Evolutionary conservation across 2,329 filamentous ascomycete species (phyloP).

Genomic region (Scolecobasidium constrictum): DNA sequence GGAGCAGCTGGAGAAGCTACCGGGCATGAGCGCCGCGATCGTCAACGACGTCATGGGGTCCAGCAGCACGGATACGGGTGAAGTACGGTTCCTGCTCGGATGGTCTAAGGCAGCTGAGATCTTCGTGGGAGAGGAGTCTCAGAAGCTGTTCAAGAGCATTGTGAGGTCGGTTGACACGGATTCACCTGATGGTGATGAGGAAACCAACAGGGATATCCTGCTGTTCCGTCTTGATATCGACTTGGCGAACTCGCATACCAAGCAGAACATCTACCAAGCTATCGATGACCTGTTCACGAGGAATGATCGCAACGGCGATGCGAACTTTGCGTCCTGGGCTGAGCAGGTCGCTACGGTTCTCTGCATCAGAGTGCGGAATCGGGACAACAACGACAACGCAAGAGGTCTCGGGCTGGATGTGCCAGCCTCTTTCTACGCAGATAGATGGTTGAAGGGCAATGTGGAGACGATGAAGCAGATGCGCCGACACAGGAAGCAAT

Average conservation of each 20-base stretch:
- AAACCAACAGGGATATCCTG: background rate
- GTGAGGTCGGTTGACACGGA: background rate
- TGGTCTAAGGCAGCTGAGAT: constrained; percentile 34
- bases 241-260: constrained; percentile 15
- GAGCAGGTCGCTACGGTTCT: constrained; percentile 6
- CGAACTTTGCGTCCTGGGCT: constrained; percentile 27
- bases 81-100: constrained; percentile 34
- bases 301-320: constrained; percentile 27
- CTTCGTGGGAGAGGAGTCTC: background rate
- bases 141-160: background rate
- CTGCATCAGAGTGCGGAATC: constrained; percentile 17
- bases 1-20: constrained; percentile 37
- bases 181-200: too few relatives aligned
- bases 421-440: constrained; percentile 44
- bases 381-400: constrained; percentile 34
- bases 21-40: constrained; percentile 20
- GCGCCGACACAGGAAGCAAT: constrained; percentile 27
- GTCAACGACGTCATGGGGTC: constrained; percentile 15
- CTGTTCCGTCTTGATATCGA: constrained; percentile 18
- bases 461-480: constrained; percentile 36
- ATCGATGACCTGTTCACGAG: constrained; percentile 41
- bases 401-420: constrained; percentile 35
- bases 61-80: constrained; percentile 16
- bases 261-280: constrained; percentile 41
- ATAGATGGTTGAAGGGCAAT: constrained; percentile 47